These are phyloP conservation scores for Ramaria rubella DNA, from an alignment of 768 basidiomycete genomes.

Conservation along the genomic window DNA sequence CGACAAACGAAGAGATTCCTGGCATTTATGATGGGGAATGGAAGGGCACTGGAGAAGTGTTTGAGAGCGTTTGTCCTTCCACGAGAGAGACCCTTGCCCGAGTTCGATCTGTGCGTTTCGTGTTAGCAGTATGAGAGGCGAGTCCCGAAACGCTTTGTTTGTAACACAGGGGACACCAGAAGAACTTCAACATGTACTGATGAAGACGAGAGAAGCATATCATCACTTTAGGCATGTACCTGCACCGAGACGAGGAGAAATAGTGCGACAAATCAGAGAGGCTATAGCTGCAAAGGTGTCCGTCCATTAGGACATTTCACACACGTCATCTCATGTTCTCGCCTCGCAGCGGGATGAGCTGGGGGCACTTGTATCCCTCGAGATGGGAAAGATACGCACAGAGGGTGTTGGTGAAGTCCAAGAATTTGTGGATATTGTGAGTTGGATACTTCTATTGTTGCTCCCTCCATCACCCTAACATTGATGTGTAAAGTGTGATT, in stretches of 20 bases:
- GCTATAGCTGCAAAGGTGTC: slow-evolving; percentile 70
- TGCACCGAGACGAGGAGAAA: slow-evolving; percentile 82
- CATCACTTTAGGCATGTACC: slow-evolving; percentile 66
- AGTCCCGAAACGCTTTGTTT: background rate
- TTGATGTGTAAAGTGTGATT: slow-evolving; percentile 63
- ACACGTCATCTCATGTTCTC: slow-evolving; percentile 11
- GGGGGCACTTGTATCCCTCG: slow-evolving; percentile 77
- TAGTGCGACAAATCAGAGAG: slow-evolving; percentile 81
- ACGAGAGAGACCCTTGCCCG: slow-evolving; percentile 81
- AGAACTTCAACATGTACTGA: slow-evolving; percentile 66
- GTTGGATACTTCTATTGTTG: slow-evolving; percentile 22
- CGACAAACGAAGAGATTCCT: slow-evolving; percentile 43
- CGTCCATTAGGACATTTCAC: slow-evolving; percentile 1
- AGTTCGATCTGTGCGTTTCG: slow-evolving; percentile 55
- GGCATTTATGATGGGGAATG: slow-evolving; percentile 84
- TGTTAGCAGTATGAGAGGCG: background rate
- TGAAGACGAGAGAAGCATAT: slow-evolving; percentile 70
- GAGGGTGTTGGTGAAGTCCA: slow-evolving; percentile 93
- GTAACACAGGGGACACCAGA: slow-evolving; percentile 51
- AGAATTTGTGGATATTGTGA: slow-evolving; percentile 89
- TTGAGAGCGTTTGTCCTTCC: slow-evolving; percentile 72
- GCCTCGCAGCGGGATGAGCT: slow-evolving; percentile 59
- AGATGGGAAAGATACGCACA: slow-evolving; percentile 87
- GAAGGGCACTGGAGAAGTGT: slow-evolving; percentile 64
- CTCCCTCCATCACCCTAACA: background rate